Evolutionary conservation across 495 filamentous ascomycete species (phyloP).

Genomic region (Hyphodiscus hymeniophilus): DNA sequence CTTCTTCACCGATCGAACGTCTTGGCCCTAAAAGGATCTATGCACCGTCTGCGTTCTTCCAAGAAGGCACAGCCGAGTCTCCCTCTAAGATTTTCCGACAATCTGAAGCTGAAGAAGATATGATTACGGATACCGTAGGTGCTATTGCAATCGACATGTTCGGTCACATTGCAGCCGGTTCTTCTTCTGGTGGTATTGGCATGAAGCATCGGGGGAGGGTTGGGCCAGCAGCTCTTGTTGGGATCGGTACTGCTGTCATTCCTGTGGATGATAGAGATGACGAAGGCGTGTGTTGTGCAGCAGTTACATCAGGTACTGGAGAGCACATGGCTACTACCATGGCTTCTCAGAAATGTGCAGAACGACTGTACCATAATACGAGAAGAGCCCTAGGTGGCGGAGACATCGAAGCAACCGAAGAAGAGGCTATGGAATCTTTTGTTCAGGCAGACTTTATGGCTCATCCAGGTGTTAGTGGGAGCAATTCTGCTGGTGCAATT

Average conservation of each 20-base stretch:
- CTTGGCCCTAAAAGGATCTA: not conserved
- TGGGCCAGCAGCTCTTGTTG: slow-evolving; percentile 87
- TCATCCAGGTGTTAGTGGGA: slow-evolving; percentile 67
- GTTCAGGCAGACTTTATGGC: slow-evolving; percentile 74
- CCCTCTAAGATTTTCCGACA: slow-evolving; percentile 2
- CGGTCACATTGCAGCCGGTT: slow-evolving; percentile 90
- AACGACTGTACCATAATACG: slow-evolving; percentile 61
- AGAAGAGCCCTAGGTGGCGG: slow-evolving; percentile 49
- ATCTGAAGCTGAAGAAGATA: slow-evolving; percentile 27
- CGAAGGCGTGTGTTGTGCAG: slow-evolving; percentile 56
- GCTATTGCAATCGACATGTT: slow-evolving; percentile 82
- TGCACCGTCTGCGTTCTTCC: slow-evolving; percentile 7
- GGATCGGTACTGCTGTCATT: slow-evolving; percentile 82
- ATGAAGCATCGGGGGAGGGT: slow-evolving; percentile 92
- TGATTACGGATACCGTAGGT: slow-evolving; percentile 87
- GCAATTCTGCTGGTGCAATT: slow-evolving; percentile 66
- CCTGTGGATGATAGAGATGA: slow-evolving; percentile 55
- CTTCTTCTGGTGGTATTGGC: slow-evolving; percentile 96
- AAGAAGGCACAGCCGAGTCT: slow-evolving; percentile 19
- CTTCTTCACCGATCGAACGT: slow-evolving; percentile 1
- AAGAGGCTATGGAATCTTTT: slow-evolving; percentile 60
- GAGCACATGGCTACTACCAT: slow-evolving; percentile 94
- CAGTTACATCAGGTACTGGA: slow-evolving; percentile 85
- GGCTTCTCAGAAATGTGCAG: slow-evolving; percentile 71
- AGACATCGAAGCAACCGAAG: slow-evolving; percentile 57